phyloP scores from a whole-genome alignment of 2,329 filamentous ascomycete species.

The Bisporella sp. region DNA sequence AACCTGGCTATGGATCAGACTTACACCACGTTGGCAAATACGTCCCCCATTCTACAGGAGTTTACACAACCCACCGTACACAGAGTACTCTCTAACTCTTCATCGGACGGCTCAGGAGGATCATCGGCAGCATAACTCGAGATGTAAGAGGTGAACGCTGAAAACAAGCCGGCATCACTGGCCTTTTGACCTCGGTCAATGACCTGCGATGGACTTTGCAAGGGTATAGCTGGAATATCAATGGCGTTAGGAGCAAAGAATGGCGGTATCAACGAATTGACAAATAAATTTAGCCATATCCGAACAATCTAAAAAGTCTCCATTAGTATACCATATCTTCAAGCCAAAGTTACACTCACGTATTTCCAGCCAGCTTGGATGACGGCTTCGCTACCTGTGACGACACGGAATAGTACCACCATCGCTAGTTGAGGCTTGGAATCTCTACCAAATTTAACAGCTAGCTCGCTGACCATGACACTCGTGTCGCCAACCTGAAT shows the following conservation, averaged over 20 bases:
- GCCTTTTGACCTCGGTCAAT: slow-evolving; percentile 79
- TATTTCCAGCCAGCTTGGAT: slow-evolving; percentile 73
- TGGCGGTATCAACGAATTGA: slow-evolving; percentile 85
- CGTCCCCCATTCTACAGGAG: slow-evolving; percentile 75
- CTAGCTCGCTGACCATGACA: slow-evolving; percentile 97
- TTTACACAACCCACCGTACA: slow-evolving; percentile 92
- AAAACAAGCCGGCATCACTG: slow-evolving; percentile 80
- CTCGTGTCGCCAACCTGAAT: slow-evolving; percentile 86
- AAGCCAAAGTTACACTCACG: slow-evolving; percentile 41
- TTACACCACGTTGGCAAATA: slow-evolving; percentile 78
- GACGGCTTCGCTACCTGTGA: slow-evolving; percentile 75
- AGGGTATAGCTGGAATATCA: slow-evolving; percentile 72
- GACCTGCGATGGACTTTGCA: slow-evolving; percentile 86
- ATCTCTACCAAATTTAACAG: slow-evolving; percentile 90
- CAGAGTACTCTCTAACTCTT: slow-evolving; percentile 92
- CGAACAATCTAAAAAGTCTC: slow-evolving; percentile 58
- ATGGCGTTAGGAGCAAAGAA: slow-evolving; percentile 65
- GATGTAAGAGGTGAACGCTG: slow-evolving; percentile 91
- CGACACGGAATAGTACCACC: slow-evolving; percentile 88
- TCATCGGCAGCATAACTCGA: slow-evolving; percentile 99
- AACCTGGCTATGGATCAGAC: slow-evolving; percentile 22
- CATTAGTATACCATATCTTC: background rate
- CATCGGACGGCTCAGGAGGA: slow-evolving; percentile 92
- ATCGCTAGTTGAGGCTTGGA: slow-evolving; percentile 91
- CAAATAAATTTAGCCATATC: slow-evolving; percentile 92